Base-by-base conservation (phyloP, 2,329 filamentous ascomycete species). In the Ophiostoma fasciatum region DNA sequence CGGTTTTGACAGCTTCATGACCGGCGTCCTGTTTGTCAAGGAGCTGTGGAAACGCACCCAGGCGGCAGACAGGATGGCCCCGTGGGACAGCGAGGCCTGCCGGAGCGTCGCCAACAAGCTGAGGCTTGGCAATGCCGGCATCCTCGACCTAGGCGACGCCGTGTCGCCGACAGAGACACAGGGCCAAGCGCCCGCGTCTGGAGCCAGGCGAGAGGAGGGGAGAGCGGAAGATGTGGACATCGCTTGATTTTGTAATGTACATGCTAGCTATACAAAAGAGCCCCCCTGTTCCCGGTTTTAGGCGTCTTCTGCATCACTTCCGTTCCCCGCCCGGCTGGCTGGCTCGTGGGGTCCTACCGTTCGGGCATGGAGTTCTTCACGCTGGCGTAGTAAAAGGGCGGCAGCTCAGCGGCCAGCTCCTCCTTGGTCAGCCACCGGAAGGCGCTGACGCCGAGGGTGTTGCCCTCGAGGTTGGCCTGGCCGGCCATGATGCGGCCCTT, bases 401-500 rank as follows among this genome's bases (percentile, higher is more conserved):
- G 59, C 30, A 94, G 68, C 44, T 67, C 64, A 47, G 74, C 62
- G 55, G 78, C 56, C 38, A 96, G 68, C 68, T 98, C 90, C 43
- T 94, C 83, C 57, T 80, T 87, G 18, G 82, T 79, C 50, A 96
- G 59, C 90, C 90, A 98, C 61, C 82, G 76, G 63, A 90, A 98
- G 55, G 94, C 84, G 36, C 68, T 66, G 36, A 90, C 64, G 6
- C 78, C 81, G 38, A 81, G 68, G 42, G 64, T 62, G 60, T 90
- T 94, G 40, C 64, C 66, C 43, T 64, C 63, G 35, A 96, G 58
- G 56, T 94, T 72, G 21, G 80, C 84, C 61, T 96, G 90, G n/a
- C 90, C 90, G 23, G 87, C 84, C 81, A 96, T 83, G 56, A 98
- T 96, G 44, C 90, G 74, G 34, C 76, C 82, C 67, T 96, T 96